Base-by-base conservation (phyloP, 2,329 filamentous ascomycete genomes). In the Incumbomyces lentus region DNA sequence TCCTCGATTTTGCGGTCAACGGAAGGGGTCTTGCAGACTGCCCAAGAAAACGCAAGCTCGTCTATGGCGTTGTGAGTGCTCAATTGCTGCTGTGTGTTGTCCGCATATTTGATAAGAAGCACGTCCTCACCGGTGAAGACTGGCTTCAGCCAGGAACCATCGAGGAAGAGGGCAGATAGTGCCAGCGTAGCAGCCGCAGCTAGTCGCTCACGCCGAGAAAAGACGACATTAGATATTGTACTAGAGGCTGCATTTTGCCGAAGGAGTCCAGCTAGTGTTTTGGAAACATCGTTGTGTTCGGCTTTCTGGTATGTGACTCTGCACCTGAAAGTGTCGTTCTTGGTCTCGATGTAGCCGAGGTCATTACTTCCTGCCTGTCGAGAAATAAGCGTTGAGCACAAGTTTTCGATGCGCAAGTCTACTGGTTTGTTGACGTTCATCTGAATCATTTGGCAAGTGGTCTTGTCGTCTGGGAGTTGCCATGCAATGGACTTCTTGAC, bases 141-240 rank as follows among this genome's bases (percentile, higher is more conserved):
- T 22, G 39, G 39, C 17, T 41, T 41, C 18, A 41, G 26, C 39
- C 39, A 41, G 6, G 39, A 30, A 3, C 39, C 39, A 22, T 41
- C 39, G 5, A 41, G 22, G 26, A 41, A 41, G 13, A 41, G 26
- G n/a, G 30, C 39, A n/a, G 39, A 41, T 2, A 29, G 30, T n/a
- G 39, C 39, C 5, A 41, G 19, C 5, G 8, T 41, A 6, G 39
- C 39, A 4, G 39, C 39, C n/a, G 22, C 18, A 2, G 39, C 39
- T 6, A 41, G 39, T 8, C 39, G 11, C 7, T 41, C 39, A 5
- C 39, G 10, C 13, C 39, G 12, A 3, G 39, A 41, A 13, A 41
- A 41, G 13, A 41, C n/a, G 6, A 41, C n/a, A 22, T 17, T 3
- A 41, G 39, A 26, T 5, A 19, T 19, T 22, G 39, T 29, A 13